Evolutionary conservation across 257 asterid genomes (phyloP).

Genomic region (Ballota nigra): DNA sequence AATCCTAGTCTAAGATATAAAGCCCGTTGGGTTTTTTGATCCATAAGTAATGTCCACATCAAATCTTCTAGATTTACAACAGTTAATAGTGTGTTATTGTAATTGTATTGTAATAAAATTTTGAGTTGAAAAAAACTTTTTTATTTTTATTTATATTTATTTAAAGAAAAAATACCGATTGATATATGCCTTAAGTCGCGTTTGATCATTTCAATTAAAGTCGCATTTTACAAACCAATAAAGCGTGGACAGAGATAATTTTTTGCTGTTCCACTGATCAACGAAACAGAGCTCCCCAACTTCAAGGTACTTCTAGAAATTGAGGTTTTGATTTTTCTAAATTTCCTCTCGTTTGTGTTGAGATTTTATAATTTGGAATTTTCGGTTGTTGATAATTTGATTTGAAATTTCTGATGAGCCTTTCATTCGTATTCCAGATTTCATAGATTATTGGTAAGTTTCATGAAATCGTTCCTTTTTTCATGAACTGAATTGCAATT

Average conservation of each 20-base stretch:
- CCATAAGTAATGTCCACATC: no score
- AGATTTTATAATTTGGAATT: neutral
- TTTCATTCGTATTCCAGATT: neutral
- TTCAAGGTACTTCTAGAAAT: conserved; percentile 9
- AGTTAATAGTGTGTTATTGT: no score
- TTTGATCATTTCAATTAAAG: neutral
- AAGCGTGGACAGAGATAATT: neutral
- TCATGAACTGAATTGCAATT: neutral
- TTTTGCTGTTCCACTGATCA: conserved; percentile 3
- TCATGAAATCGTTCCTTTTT: neutral
- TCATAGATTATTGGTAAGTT: neutral
- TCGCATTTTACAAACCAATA: neutral
- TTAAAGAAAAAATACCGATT: no score
- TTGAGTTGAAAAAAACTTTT: no score
- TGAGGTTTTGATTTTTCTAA: neutral
- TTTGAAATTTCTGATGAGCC: neutral
- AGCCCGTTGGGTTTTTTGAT: no score
- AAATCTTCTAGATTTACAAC: no score
- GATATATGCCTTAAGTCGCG: neutral
- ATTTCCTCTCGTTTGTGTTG: neutral
- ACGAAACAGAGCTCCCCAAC: neutral
- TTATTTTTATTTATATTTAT: no score
- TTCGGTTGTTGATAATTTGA: neutral
- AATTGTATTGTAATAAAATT: no score
- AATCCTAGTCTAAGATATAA: no score